Conservation (phyloP, 805 yeast genomes). For the Nakazawaea populi region DNA sequence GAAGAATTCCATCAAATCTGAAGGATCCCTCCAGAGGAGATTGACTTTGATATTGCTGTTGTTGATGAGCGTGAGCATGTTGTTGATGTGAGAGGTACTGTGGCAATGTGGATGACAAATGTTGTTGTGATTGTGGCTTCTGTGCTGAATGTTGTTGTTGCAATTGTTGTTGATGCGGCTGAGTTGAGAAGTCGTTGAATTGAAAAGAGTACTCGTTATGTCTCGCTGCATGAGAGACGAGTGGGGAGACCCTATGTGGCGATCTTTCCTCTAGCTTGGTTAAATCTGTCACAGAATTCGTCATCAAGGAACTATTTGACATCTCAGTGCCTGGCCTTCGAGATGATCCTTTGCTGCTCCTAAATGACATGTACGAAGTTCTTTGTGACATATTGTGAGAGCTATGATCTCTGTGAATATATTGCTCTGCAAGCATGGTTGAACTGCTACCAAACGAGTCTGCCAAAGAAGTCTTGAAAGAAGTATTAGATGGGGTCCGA, state of each 20-base stretch:
- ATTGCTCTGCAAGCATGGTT: slow-evolving; percentile 14
- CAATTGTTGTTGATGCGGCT: slow-evolving; percentile 14
- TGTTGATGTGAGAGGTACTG: neutral
- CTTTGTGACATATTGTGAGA: slow-evolving; percentile 11
- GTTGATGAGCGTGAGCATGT: slow-evolving; percentile 18
- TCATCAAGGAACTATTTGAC: neutral
- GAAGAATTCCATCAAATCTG: slow-evolving; percentile 36
- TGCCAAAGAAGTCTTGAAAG: slow-evolving; percentile 71
- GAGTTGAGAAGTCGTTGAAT: slow-evolving; percentile 12
- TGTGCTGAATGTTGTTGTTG: neutral
- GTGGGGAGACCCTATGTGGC: slow-evolving; percentile 5
- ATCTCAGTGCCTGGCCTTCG: slow-evolving; percentile 7
- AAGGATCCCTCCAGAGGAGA: slow-evolving; percentile 31
- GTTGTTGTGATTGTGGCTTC: slow-evolving; percentile 11
- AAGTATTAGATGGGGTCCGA: slow-evolving; percentile 66
- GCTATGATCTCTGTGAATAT: slow-evolving; percentile 1
- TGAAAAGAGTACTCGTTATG: slow-evolving; percentile 9
- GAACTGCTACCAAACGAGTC: slow-evolving; percentile 47
- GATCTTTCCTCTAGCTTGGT: slow-evolving; percentile 4
- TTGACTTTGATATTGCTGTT: slow-evolving; percentile 18
- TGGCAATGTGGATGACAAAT: neutral
- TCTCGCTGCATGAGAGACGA: slow-evolving; percentile 3
- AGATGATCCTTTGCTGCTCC: slow-evolving; percentile 13
- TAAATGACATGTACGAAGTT: slow-evolving; percentile 17
- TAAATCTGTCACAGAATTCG: slow-evolving; percentile 3